Percentiles rank a stretch among this genome's conserved stretches.
phyloP scores from a whole-genome alignment of 2,329 filamentous ascomycete species.

The Diplodia sapinea region DNA sequence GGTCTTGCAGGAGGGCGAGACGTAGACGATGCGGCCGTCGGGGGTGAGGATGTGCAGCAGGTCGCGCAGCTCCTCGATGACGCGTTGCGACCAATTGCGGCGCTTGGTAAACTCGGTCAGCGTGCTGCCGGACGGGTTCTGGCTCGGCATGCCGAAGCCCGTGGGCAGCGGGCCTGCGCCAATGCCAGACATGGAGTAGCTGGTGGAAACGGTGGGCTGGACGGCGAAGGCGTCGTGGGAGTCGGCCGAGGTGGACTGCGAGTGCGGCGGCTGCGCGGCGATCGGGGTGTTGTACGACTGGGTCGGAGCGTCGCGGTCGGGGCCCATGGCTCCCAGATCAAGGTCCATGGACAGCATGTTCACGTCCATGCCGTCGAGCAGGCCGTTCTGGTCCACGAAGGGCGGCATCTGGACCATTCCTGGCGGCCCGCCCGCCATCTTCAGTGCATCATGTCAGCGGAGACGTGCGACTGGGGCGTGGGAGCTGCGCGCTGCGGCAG shows the following conservation, averaged over 20 bases:
- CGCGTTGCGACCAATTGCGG: conserved; percentile 82
- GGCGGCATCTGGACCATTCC: conserved; percentile 40
- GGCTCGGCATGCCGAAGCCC: conserved; percentile 56
- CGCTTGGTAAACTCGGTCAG: conserved; percentile 70
- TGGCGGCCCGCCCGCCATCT: conserved; percentile 28
- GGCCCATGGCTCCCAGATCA: conserved; percentile 46
- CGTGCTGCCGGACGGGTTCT: conserved; percentile 58
- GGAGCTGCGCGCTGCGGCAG: conserved; percentile 18
- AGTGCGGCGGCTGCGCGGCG: conserved; percentile 39
- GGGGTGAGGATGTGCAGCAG: conserved; percentile 86
- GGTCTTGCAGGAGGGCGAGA: conserved; percentile 76
- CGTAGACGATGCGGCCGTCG: conserved; percentile 81
- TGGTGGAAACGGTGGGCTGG: conserved; percentile 33
- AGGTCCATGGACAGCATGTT: conserved; percentile 57
- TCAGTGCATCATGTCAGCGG: conserved; percentile 31
- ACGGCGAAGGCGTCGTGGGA: conserved; percentile 40
- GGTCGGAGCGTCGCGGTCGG: conserved; percentile 39
- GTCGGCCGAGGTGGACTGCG: conserved; percentile 36
- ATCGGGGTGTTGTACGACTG: conserved; percentile 39
- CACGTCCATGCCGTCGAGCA: conserved; percentile 53
- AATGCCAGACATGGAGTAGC: conserved; percentile 49
- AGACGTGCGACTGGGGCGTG: conserved; percentile 26
- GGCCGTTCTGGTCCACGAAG: conserved; percentile 42
- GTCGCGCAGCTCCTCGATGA: conserved; percentile 88
- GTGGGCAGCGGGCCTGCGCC: conserved; percentile 63